Percentiles rank a stretch among this genome's conserved stretches.
Evolutionary conservation across 768 basidiomycete genomes (phyloP).

Genomic region (Dacryopinax primogenitus): DNA sequence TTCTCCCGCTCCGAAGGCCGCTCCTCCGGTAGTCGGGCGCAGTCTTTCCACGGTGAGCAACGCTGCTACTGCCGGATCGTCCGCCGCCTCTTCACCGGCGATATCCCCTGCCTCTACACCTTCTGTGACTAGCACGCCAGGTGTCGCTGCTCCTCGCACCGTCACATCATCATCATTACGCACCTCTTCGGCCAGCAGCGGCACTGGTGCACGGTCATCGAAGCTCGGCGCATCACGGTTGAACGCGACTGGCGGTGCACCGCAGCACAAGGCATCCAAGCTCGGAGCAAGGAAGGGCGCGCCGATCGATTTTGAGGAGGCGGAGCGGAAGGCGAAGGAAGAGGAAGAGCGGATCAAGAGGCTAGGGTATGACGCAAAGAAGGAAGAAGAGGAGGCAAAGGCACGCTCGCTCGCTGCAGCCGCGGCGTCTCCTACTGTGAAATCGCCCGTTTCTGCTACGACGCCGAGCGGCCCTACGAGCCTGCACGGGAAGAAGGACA

Average conservation of each 20-base stretch:
- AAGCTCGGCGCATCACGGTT: constrained; percentile 31
- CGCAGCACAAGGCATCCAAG: constrained; percentile 25
- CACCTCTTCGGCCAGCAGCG: constrained; percentile 33
- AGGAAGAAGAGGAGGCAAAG: constrained; percentile 73
- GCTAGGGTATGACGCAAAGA: constrained; percentile 77
- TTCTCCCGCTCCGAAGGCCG: constrained; percentile 31
- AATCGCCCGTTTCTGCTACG: constrained; percentile 17
- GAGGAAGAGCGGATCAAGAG: constrained; percentile 88
- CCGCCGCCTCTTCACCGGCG: constrained; percentile 21
- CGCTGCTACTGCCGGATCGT: constrained; percentile 23
- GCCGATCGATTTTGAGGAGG: constrained; percentile 86
- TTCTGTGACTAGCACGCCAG: not conserved
- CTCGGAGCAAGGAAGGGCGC: constrained; percentile 82
- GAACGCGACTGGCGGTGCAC: constrained; percentile 20
- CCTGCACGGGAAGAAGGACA: constrained; percentile 31
- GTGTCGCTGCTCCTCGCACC: constrained; percentile 37
- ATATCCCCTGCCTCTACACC: constrained; percentile 3
- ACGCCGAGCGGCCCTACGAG: constrained; percentile 17
- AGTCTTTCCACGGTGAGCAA: constrained; percentile 27
- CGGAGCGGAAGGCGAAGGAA: constrained; percentile 76
- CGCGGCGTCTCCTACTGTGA: constrained; percentile 25
- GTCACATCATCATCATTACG: constrained; percentile 52
- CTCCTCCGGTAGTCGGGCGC: constrained; percentile 48
- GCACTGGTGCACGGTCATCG: constrained; percentile 25
- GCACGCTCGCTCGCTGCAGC: constrained; percentile 30